Base-by-base conservation (phyloP, 169 alveolate genomes). In the Sarcocystis neurona region DNA sequence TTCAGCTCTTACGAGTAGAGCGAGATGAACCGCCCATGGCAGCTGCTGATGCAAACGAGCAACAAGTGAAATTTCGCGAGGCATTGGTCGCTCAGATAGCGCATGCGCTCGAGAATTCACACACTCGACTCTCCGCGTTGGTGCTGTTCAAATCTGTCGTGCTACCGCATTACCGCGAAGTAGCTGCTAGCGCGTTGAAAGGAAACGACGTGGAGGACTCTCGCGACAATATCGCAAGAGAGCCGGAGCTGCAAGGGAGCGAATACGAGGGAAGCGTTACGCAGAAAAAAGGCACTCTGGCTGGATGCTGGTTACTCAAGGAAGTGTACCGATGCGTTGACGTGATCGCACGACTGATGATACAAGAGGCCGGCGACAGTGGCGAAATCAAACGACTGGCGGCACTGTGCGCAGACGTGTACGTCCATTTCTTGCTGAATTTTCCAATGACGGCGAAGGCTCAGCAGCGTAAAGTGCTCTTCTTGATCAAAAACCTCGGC, bases 61-160 rank as follows among this genome's bases (percentile, higher is more conserved):
- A 8, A 1, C 18, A 12, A 12, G 82, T 39, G 32, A 39, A 39
- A 30, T 72, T 87, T 30, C 74, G 60, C 82, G 91, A 87, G 77
- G 93, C 93, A 12, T 88, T 90, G 32, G 82, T 90, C 3, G 86
- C 93, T 0, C 93, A 90, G 53, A 75, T 90, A n/a, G 47, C 77
- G 27, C 89, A 87, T 27, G 63, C 93, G 34, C 48, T 90, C 32
- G 93, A 90, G 43, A 79, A 82, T 56, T 70, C 60, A 10, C 93
- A 84, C 4, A 82, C 84, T 63, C 93, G 80, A 56, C 90, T 78
- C 44, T 90, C 87, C 8, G 88, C 87, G n/a, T 88, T 90, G 43
- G 48, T 84, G 79, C 89, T 90, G 15, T 84, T 90, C 79, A 84
- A 74, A 44, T 32, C 80, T 5, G 88, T 89, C 2, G 89, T 90